phyloP scores from a whole-genome alignment of 768 basidiomycete genomes.

The Collybia nuda region DNA sequence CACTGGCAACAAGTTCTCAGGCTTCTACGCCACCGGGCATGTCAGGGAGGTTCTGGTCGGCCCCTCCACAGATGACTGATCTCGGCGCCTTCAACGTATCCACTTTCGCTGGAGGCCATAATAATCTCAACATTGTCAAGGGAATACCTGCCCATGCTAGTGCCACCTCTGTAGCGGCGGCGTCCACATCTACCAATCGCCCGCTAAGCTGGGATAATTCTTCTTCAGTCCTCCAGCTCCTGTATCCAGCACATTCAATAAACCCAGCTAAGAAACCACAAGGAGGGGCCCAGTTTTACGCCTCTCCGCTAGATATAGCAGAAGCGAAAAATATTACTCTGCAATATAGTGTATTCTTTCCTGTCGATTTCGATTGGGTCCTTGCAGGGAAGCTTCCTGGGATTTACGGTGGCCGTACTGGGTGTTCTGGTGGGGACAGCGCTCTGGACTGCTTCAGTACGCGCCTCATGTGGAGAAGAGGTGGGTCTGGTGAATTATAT shows the following conservation, averaged over 20 bases:
- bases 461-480: conserved; percentile 76
- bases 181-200: conserved; percentile 10
- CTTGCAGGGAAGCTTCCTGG: conserved; percentile 86
- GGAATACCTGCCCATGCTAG: conserved; percentile 41
- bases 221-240: conserved; percentile 54
- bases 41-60: conserved; percentile 42
- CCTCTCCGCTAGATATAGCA: conserved; percentile 40
- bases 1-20: conserved; percentile 9
- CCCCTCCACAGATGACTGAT: conserved; percentile 54
- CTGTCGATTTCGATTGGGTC: conserved; percentile 72
- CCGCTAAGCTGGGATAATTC: conserved; percentile 23
- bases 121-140: conserved; percentile 56
- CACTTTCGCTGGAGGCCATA: conserved; percentile 49
- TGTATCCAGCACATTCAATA: conserved; percentile 68
- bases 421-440: conserved; percentile 74
- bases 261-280: conserved; percentile 62
- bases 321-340: conserved; percentile 54
- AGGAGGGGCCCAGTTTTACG: conserved; percentile 76
- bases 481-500: conserved; percentile 75
- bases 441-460: conserved; percentile 81
- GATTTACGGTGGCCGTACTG: conserved; percentile 64
- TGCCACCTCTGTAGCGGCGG: conserved; percentile 6
- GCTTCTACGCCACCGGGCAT: conserved; percentile 4
- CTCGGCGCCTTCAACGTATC: conserved; percentile 60
- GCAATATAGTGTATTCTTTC: conserved; percentile 78